Base-by-base conservation (phyloP, 1,284 basidiomycete species). In the Takashimella koratensis region DNA sequence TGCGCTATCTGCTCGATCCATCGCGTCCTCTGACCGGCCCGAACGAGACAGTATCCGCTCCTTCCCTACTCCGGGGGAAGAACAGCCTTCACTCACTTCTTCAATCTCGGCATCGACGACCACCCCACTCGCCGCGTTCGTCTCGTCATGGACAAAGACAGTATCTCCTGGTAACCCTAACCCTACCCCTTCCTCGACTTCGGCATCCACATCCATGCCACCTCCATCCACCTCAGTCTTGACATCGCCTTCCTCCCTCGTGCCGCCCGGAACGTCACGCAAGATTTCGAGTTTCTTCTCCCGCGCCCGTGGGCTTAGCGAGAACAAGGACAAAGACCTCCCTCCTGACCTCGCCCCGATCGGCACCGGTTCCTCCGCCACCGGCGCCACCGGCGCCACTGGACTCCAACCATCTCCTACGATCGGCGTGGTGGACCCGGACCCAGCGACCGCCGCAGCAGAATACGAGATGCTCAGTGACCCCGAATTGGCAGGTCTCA, bases 101-200 rank as follows among this genome's bases (percentile, higher is more conserved):
- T 43, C 26, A 5, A 44, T 54, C 26, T 40, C 57, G 5, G 53
- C 56, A 10, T 22, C 54, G 10, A 53, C 50, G 23, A 40, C 54
- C 16, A 63, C 65, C 8, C 67, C 69, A 8, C 54, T 71, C 10
- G 54, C 56, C 21, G 67, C 58, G 49, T 65, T 71, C 49, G 66
- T 70, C 25, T 54, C 49, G 3, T 63, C 59, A 23, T 73, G 68
- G 69, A 70, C 66, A 22, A 73, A 67, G 49, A 55, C 52, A 16
- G 65, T 66, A 5, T 52, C 53, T 6, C 48, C 63, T 16, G 61
- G 60, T 20, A 52, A 36, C 16, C 30, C 30, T 16, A 36, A 36
- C 16, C 30, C 8, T 8, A 24, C 13, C 23, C 48, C 20, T 1
- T 40, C 30, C 21, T 43, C 42, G 19, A 43, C 42, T 43, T 22